Conservation (phyloP, 352 stramenopile species). For the Plasmopara halstedii region DNA sequence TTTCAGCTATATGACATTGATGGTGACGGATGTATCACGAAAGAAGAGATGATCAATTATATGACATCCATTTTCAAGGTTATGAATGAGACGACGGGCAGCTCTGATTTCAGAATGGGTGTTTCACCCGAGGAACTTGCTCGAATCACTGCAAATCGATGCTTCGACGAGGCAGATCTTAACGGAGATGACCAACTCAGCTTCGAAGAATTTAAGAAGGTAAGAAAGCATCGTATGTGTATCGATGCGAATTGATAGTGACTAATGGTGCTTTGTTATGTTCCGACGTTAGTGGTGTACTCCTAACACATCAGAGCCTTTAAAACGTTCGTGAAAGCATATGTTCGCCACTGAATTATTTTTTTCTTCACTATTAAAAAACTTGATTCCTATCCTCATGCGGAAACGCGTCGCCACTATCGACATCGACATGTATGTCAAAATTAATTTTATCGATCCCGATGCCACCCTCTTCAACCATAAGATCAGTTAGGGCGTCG, state of each 20-base stretch:
- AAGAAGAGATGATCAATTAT: constrained; percentile 85
- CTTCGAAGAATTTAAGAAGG: constrained; percentile 88
- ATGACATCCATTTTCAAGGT: constrained; percentile 87
- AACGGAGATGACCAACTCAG: constrained; percentile 81
- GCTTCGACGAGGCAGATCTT: constrained; percentile 80
- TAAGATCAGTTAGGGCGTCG: constrained; percentile 32
- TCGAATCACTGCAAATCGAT: constrained; percentile 67
- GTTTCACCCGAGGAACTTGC: constrained; percentile 73
- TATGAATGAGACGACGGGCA: constrained; percentile 84
- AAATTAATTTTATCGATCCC: constrained; percentile 33
- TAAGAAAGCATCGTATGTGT: constrained; percentile 13
- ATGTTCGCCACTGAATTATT: neutral
- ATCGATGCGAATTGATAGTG: neutral
- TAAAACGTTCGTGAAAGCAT: neutral
- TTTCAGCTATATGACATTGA: constrained; percentile 86
- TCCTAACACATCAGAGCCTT: constrained; percentile 4
- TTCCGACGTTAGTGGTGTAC: constrained; percentile 30
- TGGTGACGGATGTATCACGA: constrained; percentile 74
- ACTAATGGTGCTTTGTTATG: constrained; percentile 2
- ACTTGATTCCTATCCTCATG: constrained; percentile 13
- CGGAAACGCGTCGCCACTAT: constrained; percentile 15
- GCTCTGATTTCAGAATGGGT: constrained; percentile 63
- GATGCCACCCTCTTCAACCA: constrained; percentile 35
- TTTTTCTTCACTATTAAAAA: constrained; percentile 5
- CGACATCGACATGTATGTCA: constrained; percentile 20